Conservation (phyloP, 768 basidiomycete species). For the Termitomyces sp. region DNA sequence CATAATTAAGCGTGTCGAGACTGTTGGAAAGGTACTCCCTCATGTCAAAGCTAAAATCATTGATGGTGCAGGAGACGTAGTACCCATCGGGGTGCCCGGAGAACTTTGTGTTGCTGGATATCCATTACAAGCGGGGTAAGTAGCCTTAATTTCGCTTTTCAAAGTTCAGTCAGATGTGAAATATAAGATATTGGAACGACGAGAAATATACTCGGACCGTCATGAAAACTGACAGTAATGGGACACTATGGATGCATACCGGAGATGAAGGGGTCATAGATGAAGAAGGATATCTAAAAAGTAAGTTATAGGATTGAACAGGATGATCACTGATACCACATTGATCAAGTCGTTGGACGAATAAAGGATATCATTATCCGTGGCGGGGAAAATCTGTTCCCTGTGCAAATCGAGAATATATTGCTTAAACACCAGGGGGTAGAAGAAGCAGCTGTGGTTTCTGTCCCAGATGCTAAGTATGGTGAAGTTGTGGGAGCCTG, state of each 20-base stretch:
- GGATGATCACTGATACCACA: not conserved
- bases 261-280: conserved; percentile 82
- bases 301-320: conserved; percentile 32
- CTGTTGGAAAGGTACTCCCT: conserved; percentile 71
- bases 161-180: not conserved
- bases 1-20: conserved; percentile 71
- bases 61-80: conserved; percentile 48
- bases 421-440: conserved; percentile 50
- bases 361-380: conserved; percentile 87
- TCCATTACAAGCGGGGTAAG: conserved; percentile 72
- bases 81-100: conserved; percentile 70
- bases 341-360: conserved; percentile 60
- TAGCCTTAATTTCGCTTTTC: not conserved
- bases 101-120: conserved; percentile 75
- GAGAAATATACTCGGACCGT: conserved; percentile 57
- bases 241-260: conserved; percentile 75
- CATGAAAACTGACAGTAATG: conserved; percentile 50
- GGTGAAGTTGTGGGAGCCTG: conserved; percentile 83
- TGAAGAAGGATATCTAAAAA: conserved; percentile 69
- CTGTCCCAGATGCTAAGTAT: conserved; percentile 62
- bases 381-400: conserved; percentile 84
- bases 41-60: conserved; percentile 76
- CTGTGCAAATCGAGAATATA: conserved; percentile 80
- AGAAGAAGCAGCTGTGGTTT: conserved; percentile 66
- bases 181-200: conserved; percentile 68